A percentile compares a stretch with the other conserved stretches of the same genome.
Evolutionary conservation across 768 basidiomycete species (phyloP).

Genomic region (Pulveroboletus sp.): DNA sequence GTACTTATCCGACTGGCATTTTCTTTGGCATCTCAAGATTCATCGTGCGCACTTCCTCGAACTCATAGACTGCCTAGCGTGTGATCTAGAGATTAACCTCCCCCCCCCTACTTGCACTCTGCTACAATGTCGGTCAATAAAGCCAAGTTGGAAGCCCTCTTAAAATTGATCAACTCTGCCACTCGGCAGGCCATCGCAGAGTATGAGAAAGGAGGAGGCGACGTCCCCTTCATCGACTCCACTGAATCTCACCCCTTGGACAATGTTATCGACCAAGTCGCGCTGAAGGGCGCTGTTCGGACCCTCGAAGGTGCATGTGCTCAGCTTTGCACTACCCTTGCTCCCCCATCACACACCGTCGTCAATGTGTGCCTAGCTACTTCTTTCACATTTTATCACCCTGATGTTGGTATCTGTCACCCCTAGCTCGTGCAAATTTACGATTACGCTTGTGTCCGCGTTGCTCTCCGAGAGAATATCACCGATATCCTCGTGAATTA

Average conservation of each 20-base stretch:
- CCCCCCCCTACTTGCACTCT: neutral
- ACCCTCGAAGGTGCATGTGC: constrained; percentile 34
- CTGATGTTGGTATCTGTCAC: neutral
- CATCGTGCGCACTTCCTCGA: neutral
- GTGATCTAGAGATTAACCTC: neutral
- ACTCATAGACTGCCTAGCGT: neutral
- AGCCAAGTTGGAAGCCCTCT: constrained; percentile 24
- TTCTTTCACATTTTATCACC: neutral
- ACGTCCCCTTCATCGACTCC: constrained; percentile 34
- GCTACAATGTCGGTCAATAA: constrained; percentile 18
- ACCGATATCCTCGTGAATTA: constrained; percentile 25
- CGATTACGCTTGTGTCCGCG: constrained; percentile 27
- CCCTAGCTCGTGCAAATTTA: constrained; percentile 24
- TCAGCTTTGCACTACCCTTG: constrained; percentile 33
- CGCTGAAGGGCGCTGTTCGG: constrained; percentile 22
- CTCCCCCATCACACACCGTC: constrained; percentile 31
- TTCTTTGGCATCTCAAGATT: neutral
- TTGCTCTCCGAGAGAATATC: constrained; percentile 25
- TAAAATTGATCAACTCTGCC: constrained; percentile 30
- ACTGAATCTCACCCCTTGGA: constrained; percentile 34
- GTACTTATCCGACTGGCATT: neutral
- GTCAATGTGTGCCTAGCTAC: constrained; percentile 25
- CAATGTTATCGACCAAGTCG: constrained; percentile 16
- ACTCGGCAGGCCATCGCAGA: constrained; percentile 30
- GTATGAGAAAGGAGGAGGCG: constrained; percentile 26